Base-by-base conservation (phyloP, 176 grass and related monocot species). In the Aechmea fasciata region DNA sequence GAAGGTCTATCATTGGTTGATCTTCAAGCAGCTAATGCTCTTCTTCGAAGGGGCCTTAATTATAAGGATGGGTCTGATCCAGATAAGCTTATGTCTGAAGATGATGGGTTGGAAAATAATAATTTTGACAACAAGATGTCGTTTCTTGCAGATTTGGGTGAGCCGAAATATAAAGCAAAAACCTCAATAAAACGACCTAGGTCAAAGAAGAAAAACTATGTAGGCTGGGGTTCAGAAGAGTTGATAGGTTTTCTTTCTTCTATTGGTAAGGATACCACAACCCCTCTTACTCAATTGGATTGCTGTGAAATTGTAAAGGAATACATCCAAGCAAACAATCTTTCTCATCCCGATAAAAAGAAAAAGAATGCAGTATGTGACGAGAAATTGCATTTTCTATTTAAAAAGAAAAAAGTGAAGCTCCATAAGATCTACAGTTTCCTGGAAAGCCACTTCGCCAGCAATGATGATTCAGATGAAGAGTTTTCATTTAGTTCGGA, bases 221-320 rank as follows among this genome's bases (percentile, higher is more conserved):
- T 81, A 69, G 86, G 77, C 24, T 97, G 93, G 93, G 93, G 66
- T 70, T 85, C 93, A 25, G 50, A 77, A 74, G 79, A 97, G 71
- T 71, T 97, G 28, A 87, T 81, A 65, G 68, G 20, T 22, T 97
- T 97, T 79, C 67, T 97, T 71, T 63, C 73, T 57, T 79, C 65
- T 79, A 67, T 83, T 51, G 88, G 86, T 49, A 90, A 83, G 77
- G 66, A 83, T 71, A 76, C 79, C 12, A 49, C 74, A 62, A 64
- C 76, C 65, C 65, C 86, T 74, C 71, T 97, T 66, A 80, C 83
- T 22, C 82, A 90, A 66, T 71, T 51, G 13, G 71, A 76, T 83
- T 55, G 77, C 79, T 68, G 69, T 82, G 72, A 48, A 72, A 64
- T 87, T 70, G 74, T 97, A 18, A 83, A 81, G 86, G 81, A 85